Percentiles rank a stretch among this genome's conserved stretches.
Conservation (phyloP, 768 basidiomycete species). For the Auriscalpium microsporum region DNA sequence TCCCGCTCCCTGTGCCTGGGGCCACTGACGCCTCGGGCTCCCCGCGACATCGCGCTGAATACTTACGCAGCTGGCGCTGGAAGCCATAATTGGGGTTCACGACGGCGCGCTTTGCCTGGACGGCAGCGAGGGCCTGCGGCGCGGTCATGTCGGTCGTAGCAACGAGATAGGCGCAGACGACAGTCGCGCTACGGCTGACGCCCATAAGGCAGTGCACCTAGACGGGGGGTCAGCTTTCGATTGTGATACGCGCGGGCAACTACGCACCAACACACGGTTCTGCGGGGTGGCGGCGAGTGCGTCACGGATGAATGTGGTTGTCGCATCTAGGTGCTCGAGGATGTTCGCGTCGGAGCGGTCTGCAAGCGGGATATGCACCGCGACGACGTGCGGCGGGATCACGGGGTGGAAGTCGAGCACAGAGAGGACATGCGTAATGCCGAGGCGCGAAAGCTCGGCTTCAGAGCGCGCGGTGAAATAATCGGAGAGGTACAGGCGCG, state of each 20-base stretch:
- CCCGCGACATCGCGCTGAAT: neutral
- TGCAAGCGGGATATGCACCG: slow-evolving; percentile 42
- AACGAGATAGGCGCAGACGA: slow-evolving; percentile 62
- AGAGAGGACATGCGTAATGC: slow-evolving; percentile 69
- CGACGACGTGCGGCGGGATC: slow-evolving; percentile 37
- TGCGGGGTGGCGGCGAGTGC: slow-evolving; percentile 36
- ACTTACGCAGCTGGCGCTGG: slow-evolving; percentile 18
- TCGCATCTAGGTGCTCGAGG: slow-evolving; percentile 34
- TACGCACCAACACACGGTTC: slow-evolving; percentile 43
- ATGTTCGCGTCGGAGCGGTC: slow-evolving; percentile 37
- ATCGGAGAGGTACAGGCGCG: slow-evolving; percentile 57
- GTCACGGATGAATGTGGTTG: slow-evolving; percentile 44
- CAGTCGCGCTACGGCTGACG: slow-evolving; percentile 66
- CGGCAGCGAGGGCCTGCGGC: slow-evolving; percentile 19
- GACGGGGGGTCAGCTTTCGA: neutral
- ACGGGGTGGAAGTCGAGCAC: slow-evolving; percentile 44
- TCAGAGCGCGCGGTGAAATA: slow-evolving; percentile 43
- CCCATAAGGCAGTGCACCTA: slow-evolving; percentile 77
- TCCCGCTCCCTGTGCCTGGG: no score
- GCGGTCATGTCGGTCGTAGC: slow-evolving; percentile 20
- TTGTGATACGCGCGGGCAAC: neutral
- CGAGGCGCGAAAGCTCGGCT: slow-evolving; percentile 41
- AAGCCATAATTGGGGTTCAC: slow-evolving; percentile 26
- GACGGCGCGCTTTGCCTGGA: slow-evolving; percentile 18
- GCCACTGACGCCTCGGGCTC: no score